phyloP scores from a whole-genome alignment of 2,329 filamentous ascomycete species.

The Incumbomyces delicatus region DNA sequence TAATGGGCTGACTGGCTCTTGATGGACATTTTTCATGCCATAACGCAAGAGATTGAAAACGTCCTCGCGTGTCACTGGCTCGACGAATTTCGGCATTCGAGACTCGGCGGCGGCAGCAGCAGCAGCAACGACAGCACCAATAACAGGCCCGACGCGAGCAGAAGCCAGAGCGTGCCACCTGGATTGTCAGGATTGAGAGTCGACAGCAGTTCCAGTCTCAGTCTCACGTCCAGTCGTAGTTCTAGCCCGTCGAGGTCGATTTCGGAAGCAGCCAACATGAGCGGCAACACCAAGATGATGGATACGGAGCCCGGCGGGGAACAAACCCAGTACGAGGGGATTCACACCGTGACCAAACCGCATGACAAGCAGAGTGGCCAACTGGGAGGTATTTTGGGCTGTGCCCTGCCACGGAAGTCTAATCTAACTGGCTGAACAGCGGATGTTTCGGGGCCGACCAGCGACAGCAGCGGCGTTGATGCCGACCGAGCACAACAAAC shows the following conservation, averaged over 20 bases:
- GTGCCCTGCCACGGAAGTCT: conserved; percentile 1
- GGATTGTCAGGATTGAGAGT: too few species aligned
- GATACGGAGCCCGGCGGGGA: conserved; percentile 52
- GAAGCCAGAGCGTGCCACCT: not conserved
- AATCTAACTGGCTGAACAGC: not conserved
- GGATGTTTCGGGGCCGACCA: not conserved
- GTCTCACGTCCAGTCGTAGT: not conserved
- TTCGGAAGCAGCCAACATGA: not conserved
- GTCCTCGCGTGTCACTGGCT: conserved; percentile 20
- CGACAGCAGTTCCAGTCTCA: not conserved
- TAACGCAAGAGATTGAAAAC: conserved; percentile 17
- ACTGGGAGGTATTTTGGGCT: conserved; percentile 38
- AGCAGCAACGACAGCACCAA: not conserved
- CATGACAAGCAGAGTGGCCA: conserved; percentile 48
- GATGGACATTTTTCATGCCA: conserved; percentile 19
- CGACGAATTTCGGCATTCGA: conserved; percentile 13
- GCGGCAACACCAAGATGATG: conserved; percentile 37
- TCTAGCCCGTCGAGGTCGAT: not conserved
- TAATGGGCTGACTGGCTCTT: conserved; percentile 5
- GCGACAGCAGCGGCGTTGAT: conserved; percentile 1
- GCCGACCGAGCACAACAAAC: conserved; percentile 30
- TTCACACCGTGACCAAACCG: conserved; percentile 39
- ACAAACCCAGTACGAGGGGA: conserved; percentile 49
- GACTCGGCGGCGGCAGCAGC: conserved; percentile 5
- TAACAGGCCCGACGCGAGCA: not conserved